These are phyloP conservation scores for Novymonas esmeraldas DNA, from an alignment of 208 protist genomes.

Conservation along the genomic window DNA sequence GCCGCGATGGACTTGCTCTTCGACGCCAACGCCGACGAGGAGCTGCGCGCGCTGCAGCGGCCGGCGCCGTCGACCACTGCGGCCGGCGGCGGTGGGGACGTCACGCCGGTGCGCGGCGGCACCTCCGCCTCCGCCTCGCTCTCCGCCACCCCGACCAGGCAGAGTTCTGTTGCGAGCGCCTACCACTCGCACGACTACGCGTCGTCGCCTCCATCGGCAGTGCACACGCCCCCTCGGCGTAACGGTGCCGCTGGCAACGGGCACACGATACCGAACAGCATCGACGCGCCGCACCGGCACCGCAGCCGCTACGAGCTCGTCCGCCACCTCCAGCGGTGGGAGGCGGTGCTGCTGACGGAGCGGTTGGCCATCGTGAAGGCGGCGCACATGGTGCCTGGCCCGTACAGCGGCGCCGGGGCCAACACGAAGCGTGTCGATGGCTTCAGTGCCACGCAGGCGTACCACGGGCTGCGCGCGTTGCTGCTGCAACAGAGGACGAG, in stretches of 20 bases:
- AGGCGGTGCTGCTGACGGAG: slow-evolving; percentile 33
- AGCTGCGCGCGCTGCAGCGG: slow-evolving; percentile 25
- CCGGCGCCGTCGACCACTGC: slow-evolving; percentile 10
- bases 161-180: slow-evolving; percentile 10
- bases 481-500: slow-evolving; percentile 21
- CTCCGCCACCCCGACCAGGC: slow-evolving; percentile 14
- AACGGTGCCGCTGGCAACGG: slow-evolving; percentile 1
- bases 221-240: not conserved
- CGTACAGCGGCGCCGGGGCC: slow-evolving; percentile 17
- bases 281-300: slow-evolving; percentile 16
- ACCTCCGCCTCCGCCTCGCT: not conserved
- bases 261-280: not conserved
- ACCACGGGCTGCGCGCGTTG: slow-evolving; percentile 29
- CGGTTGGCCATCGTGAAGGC: slow-evolving; percentile 31
- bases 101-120: slow-evolving; percentile 10
- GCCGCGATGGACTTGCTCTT: slow-evolving; percentile 13
- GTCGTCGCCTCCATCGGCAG: not conserved
- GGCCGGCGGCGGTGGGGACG: not conserved
- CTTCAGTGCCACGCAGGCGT: slow-evolving; percentile 18
- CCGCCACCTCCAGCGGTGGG: slow-evolving; percentile 59
- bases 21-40: slow-evolving; percentile 32
- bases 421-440: slow-evolving; percentile 11
- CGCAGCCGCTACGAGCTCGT: slow-evolving; percentile 56
- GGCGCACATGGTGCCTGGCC: slow-evolving; percentile 16
- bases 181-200: not conserved